Evolutionary conservation across 495 filamentous ascomycete species (phyloP).

Genomic region (Aspergillus bertholletiae): DNA sequence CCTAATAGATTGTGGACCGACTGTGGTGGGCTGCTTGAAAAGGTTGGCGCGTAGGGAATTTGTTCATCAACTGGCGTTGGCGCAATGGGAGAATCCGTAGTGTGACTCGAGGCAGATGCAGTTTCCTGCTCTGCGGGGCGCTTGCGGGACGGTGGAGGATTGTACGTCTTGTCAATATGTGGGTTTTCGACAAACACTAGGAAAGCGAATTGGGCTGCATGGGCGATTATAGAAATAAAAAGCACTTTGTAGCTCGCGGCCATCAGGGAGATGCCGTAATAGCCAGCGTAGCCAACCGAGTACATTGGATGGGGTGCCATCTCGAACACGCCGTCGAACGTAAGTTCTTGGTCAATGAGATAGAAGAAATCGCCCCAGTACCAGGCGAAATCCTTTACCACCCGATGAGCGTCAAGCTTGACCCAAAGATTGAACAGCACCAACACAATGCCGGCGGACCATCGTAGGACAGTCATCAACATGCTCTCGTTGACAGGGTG

Average conservation of each 20-base stretch:
- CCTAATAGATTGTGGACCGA: slow-evolving; percentile 79
- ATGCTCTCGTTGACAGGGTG: slow-evolving; percentile 68
- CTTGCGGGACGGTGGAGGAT: slow-evolving; percentile 76
- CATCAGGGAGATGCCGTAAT: slow-evolving; percentile 98
- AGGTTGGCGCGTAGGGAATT: slow-evolving; percentile 33
- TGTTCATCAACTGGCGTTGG: slow-evolving; percentile 38
- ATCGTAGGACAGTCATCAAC: slow-evolving; percentile 66
- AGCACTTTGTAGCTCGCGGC: slow-evolving; percentile 96
- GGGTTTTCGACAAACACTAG: slow-evolving; percentile 88
- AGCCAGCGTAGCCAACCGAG: slow-evolving; percentile 95
- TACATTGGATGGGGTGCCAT: slow-evolving; percentile 99
- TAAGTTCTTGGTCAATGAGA: slow-evolving; percentile 94
- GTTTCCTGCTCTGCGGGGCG: slow-evolving; percentile 40
- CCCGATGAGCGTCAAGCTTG: slow-evolving; percentile 93
- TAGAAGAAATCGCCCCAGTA: slow-evolving; percentile 99
- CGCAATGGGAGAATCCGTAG: slow-evolving; percentile 32
- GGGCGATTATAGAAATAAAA: slow-evolving; percentile 92
- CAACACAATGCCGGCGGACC: slow-evolving; percentile 75
- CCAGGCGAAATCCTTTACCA: slow-evolving; percentile 99
- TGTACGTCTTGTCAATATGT: slow-evolving; percentile 98
- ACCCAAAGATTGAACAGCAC: slow-evolving; percentile 98
- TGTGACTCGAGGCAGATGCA: slow-evolving; percentile 30
- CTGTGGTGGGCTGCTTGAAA: slow-evolving; percentile 48
- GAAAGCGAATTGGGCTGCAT: slow-evolving; percentile 93
- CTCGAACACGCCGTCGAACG: slow-evolving; percentile 97